Evolutionary conservation across 495 filamentous ascomycete genomes (phyloP), one percentile per base, ranked within the genome.

Genomic region (Margaritispora aquatica): DNA sequence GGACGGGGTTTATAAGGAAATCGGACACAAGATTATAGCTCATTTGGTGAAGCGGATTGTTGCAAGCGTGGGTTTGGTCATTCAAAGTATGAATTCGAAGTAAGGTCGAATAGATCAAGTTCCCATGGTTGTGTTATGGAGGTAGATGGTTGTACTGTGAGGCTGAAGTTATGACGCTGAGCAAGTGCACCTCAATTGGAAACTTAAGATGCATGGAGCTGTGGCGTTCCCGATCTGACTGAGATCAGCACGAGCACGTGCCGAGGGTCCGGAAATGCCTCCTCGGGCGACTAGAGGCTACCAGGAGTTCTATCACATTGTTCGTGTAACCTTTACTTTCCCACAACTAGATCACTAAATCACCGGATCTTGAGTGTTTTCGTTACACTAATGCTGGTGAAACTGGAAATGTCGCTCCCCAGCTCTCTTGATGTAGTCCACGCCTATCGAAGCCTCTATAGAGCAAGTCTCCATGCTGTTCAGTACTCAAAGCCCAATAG

Each of bases 371-470:
- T n/a, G n/a, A n/a, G n/a, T n/a, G n/a, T n/a, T n/a, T n/a, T n/a
- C n/a, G n/a, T n/a, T n/a, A n/a, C n/a, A n/a, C n/a, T n/a, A n/a
- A n/a, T n/a, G n/a, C n/a, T n/a, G n/a, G n/a, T n/a, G n/a, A n/a
- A n/a, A n/a, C n/a, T n/a, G 23, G 34, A 17, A 21, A 63, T 61
- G 58, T 49, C 56, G 17, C 19, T 19, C 31, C 58, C 58, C 36
- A 63, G 13, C 36, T 20, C 51, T 29, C 26, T 64, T 24, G 72
- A 83, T 15, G 69, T 96, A 49, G 63, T 90, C 44, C 76, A 83
- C 66, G 85, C 91, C 44, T 98, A 98, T 73, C 86, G 94, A 55
- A 75, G 83, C 34, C 78, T 98, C 38, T 88, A 88, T 63, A 85
- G 87, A 46, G 80, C 82, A 15, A 79, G 81, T 15, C 80, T 97